Evolutionary conservation across 139 green algal genomes (phyloP), one percentile per base, ranked within the genome.

Genomic region (Micractinium sp.): DNA sequence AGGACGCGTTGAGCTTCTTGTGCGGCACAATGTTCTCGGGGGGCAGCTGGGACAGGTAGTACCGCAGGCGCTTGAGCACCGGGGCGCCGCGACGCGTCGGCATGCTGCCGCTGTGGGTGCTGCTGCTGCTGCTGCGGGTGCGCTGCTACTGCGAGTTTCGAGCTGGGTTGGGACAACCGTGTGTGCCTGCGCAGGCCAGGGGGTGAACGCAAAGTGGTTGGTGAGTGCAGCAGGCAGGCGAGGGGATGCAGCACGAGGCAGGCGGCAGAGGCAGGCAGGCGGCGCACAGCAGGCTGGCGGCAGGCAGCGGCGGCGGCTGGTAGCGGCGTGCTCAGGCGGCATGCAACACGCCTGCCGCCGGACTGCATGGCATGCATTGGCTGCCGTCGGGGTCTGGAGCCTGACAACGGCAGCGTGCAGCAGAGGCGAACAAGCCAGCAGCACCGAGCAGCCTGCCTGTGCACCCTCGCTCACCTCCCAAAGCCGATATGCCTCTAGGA

Each of bases 1-100:
- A 31, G 22, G 27, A 4, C 0, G 83, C 67, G 71, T 88, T 88
- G 9, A 82, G 71, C 71, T 88, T 88, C 85, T 88, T 88, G 39
- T 88, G 41, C 29, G 85, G 85, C 18, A 73, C 0, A 0, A 53
- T n/a, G 71, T 81, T 81, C 71, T 88, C 85, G 5, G 83, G 83
- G 29, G 83, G 83, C 67, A 53, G 33, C 83, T 80, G 77, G 25
- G 67, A 25, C 0, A 87, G 83, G 83, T 87, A 87, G 67, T 81
- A 87, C 13, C 71, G 71, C 83, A 87, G 47, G 36, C 53, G 47
- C 83, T 87, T 87, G 33, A 87, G 67, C 67, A 69, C 35, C 1
- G 67, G 38, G 33, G 22, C 63, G 63, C 83, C 67, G 25, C 83
- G 66, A 66, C 31, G 29, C 67, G 66, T 66, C n/a, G 39, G 19